These are phyloP conservation scores for Geoglossum glabrum DNA, from an alignment of 495 filamentous ascomycete species.

Conservation along the genomic window DNA sequence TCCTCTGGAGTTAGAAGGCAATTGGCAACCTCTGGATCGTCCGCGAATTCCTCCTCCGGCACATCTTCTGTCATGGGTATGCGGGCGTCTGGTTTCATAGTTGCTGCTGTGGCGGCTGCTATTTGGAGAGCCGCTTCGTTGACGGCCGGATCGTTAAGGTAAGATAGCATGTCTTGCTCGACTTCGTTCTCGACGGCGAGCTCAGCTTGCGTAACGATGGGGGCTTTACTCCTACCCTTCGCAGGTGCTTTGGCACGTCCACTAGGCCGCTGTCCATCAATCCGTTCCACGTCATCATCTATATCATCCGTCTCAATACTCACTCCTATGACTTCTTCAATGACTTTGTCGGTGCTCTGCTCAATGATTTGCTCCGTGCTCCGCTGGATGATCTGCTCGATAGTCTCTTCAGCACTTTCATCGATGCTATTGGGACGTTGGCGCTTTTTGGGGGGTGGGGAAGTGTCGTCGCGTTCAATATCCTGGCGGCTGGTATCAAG, in stretches of 20 bases:
- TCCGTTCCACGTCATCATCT: too few relatives aligned
- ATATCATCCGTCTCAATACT: background rate
- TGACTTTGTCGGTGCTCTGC: background rate
- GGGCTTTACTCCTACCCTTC: background rate
- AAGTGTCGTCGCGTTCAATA: background rate
- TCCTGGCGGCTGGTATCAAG: background rate
- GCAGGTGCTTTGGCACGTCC: background rate
- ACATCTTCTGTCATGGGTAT: conserved; percentile 35
- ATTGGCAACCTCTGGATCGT: conserved; percentile 65
- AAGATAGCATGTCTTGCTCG: conserved; percentile 28
- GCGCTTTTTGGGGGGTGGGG: background rate
- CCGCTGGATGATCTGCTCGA: background rate
- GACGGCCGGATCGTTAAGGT: conserved; percentile 23
- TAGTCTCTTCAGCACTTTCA: background rate
- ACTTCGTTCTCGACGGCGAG: conserved; percentile 26
- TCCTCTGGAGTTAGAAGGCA: conserved; percentile 56
- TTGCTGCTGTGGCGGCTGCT: background rate
- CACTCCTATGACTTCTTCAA: background rate
- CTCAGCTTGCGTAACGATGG: background rate
- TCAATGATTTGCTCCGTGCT: background rate
- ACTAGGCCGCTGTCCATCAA: background rate
- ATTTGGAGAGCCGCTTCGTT: background rate
- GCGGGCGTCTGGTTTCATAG: conserved; percentile 1
- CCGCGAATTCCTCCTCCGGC: conserved; percentile 55
- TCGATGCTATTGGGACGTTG: background rate